Evolutionary conservation across 192 early-diverging fungal genomes (phyloP), one percentile per base, ranked within the genome.

Genomic region (Coemansia sp.): DNA sequence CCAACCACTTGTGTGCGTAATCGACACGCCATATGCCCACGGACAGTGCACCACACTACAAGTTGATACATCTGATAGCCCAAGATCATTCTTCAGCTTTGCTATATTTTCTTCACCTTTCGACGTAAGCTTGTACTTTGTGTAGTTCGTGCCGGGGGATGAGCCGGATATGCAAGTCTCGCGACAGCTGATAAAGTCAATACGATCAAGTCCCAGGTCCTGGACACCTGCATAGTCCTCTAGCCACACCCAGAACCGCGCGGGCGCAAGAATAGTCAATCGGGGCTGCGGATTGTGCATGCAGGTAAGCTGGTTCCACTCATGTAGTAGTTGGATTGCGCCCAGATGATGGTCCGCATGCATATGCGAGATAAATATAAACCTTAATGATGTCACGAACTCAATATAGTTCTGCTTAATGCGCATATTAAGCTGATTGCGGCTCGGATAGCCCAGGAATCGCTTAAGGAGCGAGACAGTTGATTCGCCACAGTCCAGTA

Each of bases 301-400:
- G 4, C 32, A 58, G 23, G 81, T 82, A 48, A 91, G 82, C 81
- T 86, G 62, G 58, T 80, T 85, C 87, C 93, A 89, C 56, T 85
- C 83, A 21, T 71, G 79, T 56, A 98, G 75, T 44, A 99, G 59
- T 25, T 85, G 70, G 5, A 93, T 78, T 4, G 88, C 76, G 3
- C 97, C 97, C 21, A 99, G 74, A 70, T 98, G 97, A 65, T 99
- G 97, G 75, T 99, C 97, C 25, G 95, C 97, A 73, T 99, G 97
- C 81, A 99, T 75, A 71, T 99, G 97, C 34, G 94, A 96, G 8
- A 99, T 83, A 76, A 94, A 97, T 54, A 99, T 64, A 8, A 90
- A 74, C 56, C 83, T 80, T 26, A 99, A 55, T 9, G 68, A 67
- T 9, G 58, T 56, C 10, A 97, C 64, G 50, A 82, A 83, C 23